Conservation (phyloP, 148 eudicot species). For the Arctostaphylos glauca region DNA sequence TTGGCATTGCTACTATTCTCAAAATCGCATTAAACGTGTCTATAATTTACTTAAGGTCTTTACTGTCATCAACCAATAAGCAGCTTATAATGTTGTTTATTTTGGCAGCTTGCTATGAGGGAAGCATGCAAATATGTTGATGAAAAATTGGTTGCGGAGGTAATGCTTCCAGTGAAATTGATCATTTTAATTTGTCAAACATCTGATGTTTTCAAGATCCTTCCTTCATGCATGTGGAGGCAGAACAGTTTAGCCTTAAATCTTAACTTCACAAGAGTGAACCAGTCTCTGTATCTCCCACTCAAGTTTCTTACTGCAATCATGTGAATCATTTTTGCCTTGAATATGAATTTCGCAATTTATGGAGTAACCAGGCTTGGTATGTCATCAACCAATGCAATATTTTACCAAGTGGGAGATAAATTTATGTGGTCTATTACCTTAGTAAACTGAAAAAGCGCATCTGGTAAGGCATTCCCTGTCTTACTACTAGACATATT, state of each 20-base stretch:
- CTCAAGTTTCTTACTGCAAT: background rate
- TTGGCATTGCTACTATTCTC: background rate
- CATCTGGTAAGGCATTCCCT: too few species aligned
- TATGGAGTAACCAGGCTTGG: too few species aligned
- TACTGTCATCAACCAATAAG: background rate
- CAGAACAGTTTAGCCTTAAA: too few species aligned
- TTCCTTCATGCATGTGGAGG: too few species aligned
- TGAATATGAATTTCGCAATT: background rate
- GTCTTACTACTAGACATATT: too few species aligned
- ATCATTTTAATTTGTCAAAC: too few species aligned
- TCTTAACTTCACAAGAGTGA: too few species aligned
- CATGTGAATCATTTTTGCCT: background rate
- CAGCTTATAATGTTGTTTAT: slow-evolving; percentile 9
- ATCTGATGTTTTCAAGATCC: too few species aligned
- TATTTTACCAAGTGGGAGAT: too few species aligned
- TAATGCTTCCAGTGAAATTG: slow-evolving; percentile 20
- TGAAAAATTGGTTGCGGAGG: slow-evolving; percentile 90
- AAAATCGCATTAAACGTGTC: background rate
- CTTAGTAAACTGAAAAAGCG: too few species aligned
- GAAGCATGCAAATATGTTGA: slow-evolving; percentile 99
- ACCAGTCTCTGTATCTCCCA: too few species aligned
- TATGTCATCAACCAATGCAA: too few species aligned
- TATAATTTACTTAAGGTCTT: background rate
- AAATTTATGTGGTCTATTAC: background rate
- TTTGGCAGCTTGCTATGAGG: slow-evolving; percentile 95